phyloP scores from a whole-genome alignment of 2,329 filamentous ascomycete species.

The Xylaria sp. region DNA sequence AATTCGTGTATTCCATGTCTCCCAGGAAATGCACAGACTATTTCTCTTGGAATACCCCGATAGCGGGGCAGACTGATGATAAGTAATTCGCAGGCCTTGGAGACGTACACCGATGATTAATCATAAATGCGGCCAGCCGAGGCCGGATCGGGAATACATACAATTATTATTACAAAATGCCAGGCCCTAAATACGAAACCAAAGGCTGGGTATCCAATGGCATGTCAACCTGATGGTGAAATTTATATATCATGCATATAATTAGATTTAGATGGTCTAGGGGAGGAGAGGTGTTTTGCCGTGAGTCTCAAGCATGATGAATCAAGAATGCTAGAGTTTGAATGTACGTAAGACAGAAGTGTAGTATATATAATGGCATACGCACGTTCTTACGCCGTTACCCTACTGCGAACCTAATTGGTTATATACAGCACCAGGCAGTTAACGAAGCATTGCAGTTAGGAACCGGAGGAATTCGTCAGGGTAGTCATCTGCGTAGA shows the following conservation, averaged over 20 bases:
- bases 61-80: background rate
- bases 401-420: background rate
- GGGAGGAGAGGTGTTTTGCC: background rate
- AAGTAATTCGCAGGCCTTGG: background rate
- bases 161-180: background rate
- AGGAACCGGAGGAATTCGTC: background rate
- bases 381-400: background rate
- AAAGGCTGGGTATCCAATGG: slow-evolving; percentile 1
- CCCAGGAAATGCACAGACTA: no score
- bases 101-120: slow-evolving; percentile 12
- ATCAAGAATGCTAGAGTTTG: background rate
- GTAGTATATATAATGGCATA: background rate
- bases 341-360: background rate
- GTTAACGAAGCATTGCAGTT: background rate
- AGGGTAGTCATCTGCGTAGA: background rate
- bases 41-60: no score
- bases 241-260: background rate
- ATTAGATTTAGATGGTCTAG: background rate
- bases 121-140: slow-evolving; percentile 18
- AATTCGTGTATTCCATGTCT: background rate
- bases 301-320: background rate
- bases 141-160: background rate
- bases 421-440: background rate
- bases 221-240: background rate
- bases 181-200: background rate